These are phyloP conservation scores for Gamsiella multidivaricata DNA, from an alignment of 192 early-diverging fungal species.

Conservation along the genomic window DNA sequence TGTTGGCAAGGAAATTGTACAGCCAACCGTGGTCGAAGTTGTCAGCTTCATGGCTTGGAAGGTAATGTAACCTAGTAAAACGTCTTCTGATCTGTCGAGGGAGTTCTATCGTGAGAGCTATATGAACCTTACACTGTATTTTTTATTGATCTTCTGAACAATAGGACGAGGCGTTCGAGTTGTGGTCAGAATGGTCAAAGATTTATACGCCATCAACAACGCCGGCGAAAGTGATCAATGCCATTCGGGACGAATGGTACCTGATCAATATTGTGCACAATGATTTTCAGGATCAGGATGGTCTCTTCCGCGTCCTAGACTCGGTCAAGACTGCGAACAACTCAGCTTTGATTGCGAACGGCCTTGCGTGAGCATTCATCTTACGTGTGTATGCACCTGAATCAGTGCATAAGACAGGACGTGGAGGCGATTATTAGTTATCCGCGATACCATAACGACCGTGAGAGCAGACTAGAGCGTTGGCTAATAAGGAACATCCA, in stretches of 20 bases:
- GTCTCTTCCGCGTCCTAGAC: conserved; percentile 81
- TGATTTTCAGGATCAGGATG: conserved; percentile 80
- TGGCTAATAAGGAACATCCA: too few species aligned
- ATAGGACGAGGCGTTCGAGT: conserved; percentile 90
- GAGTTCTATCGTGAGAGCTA: too few species aligned
- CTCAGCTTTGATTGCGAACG: neutral
- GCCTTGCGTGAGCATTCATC: too few species aligned
- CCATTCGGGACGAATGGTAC: conserved; percentile 81
- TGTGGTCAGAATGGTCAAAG: conserved; percentile 91
- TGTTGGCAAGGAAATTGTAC: conserved; percentile 93
- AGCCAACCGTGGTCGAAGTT: conserved; percentile 96
- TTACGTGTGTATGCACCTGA: too few species aligned
- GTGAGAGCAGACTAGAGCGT: too few species aligned
- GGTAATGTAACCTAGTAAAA: conserved; percentile 36
- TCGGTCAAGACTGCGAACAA: conserved; percentile 8
- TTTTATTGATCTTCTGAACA: neutral
- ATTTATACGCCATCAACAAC: conserved; percentile 69
- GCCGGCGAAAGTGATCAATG: conserved; percentile 66
- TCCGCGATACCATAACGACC: too few species aligned
- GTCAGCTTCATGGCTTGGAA: conserved; percentile 96
- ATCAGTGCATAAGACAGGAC: too few species aligned
- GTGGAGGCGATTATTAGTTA: too few species aligned
- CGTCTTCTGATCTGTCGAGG: too few species aligned
- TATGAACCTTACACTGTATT: neutral
- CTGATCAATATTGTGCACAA: conserved; percentile 97